Conservation (phyloP, 352 stramenopile genomes). For the Globisporangium rhizosaccharum region DNA sequence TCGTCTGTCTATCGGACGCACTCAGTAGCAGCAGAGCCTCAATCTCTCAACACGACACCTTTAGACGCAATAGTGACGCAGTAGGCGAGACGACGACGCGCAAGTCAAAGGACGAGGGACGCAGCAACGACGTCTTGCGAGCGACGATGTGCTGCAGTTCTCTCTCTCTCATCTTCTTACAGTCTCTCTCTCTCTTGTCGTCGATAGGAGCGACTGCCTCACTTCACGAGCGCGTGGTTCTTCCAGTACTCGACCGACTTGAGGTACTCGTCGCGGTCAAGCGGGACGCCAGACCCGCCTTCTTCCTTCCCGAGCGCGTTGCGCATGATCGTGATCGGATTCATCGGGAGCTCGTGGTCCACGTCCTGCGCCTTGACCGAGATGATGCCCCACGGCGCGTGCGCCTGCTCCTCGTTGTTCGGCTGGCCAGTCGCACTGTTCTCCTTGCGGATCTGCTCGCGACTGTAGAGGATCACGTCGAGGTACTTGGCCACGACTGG, state of each 20-base stretch:
- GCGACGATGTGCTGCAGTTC: background rate
- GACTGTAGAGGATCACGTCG: conserved; percentile 98
- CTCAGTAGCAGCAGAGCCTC: background rate
- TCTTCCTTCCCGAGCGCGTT: conserved; percentile 97
- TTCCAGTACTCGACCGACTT: conserved; percentile 86
- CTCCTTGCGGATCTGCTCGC: conserved; percentile 96
- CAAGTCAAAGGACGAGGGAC: background rate
- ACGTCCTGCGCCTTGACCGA: conserved; percentile 97
- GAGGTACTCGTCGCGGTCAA: conserved; percentile 77
- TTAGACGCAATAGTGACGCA: background rate
- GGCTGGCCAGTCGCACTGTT: conserved; percentile 78
- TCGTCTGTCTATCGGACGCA: background rate
- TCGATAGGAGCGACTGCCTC: conserved; percentile 12
- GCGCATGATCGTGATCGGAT: conserved; percentile 97
- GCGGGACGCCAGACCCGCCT: conserved; percentile 80
- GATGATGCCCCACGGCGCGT: conserved; percentile 92
- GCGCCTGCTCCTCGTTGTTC: conserved; percentile 33
- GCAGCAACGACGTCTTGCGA: too few relatives aligned
- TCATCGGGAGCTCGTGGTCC: conserved; percentile 96
- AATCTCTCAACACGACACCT: background rate
- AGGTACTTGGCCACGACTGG: conserved; percentile 90
- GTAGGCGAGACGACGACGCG: background rate
- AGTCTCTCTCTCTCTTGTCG: background rate
- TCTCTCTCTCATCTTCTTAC: background rate
- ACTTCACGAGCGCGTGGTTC: conserved; percentile 83